Percentiles rank a stretch among this genome's conserved stretches.
phyloP scores from a whole-genome alignment of 352 stramenopile genomes.

The Pilasporangium apinafurcum region DNA sequence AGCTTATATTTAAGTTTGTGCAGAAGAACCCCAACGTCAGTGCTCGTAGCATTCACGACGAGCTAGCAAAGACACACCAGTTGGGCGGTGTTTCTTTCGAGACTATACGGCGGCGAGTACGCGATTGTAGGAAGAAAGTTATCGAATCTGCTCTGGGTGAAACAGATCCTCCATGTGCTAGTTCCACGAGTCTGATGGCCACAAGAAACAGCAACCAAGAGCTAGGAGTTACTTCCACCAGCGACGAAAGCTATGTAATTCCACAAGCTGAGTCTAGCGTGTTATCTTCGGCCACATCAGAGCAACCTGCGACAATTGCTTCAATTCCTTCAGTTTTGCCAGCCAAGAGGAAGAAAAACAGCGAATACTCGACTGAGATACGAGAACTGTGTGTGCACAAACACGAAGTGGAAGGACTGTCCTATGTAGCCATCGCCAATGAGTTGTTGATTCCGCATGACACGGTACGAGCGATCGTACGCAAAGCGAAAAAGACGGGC shows the following conservation, averaged over 20 bases:
- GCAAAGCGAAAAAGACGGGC: constrained; percentile 54
- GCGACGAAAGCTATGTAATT: too few relatives aligned
- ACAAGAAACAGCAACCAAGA: constrained; percentile 1
- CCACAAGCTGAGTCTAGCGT: not conserved
- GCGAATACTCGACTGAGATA: constrained; percentile 50
- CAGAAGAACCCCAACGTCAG: constrained; percentile 7
- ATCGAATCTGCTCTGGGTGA: not conserved
- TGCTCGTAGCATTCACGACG: constrained; percentile 17
- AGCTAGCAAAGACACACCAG: constrained; percentile 8
- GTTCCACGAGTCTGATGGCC: not conserved
- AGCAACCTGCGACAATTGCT: not conserved
- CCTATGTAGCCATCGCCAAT: constrained; percentile 44
- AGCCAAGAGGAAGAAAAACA: constrained; percentile 29
- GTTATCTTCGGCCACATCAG: not conserved
- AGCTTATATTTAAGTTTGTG: constrained; percentile 18
- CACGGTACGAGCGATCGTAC: constrained; percentile 56
- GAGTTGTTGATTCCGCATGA: constrained; percentile 52
- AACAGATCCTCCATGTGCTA: not conserved
- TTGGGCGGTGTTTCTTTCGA: constrained; percentile 29
- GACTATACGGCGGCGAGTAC: constrained; percentile 30
- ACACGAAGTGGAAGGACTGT: constrained; percentile 43
- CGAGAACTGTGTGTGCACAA: constrained; percentile 45
- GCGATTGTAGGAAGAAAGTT: constrained; percentile 12
- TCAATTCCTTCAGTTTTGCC: too few relatives aligned
- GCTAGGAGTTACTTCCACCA: too few relatives aligned